Evolutionary conservation across 306 rosid genomes (phyloP).

Genomic region (Luffa acutangula): DNA sequence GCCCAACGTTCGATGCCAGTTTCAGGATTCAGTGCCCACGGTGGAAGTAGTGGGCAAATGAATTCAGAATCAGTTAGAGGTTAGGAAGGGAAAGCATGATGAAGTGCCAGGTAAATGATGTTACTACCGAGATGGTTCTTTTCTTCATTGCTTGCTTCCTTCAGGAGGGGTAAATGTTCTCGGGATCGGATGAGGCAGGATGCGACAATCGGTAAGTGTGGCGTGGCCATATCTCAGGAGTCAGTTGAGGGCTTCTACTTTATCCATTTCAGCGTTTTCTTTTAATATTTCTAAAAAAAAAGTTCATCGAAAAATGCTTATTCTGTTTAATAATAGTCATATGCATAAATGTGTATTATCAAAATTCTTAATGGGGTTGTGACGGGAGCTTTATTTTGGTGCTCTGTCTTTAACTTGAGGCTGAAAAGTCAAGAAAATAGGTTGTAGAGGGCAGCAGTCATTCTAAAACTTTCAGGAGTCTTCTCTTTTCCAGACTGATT

Average conservation of each 20-base stretch:
- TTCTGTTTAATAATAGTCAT: conserved; percentile 15
- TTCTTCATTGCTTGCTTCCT: background rate
- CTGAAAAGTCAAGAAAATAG: conserved; percentile 16
- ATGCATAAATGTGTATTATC: conserved; percentile 35
- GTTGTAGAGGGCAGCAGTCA: conserved; percentile 36
- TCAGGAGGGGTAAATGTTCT: background rate
- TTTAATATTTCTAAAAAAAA: conserved; percentile 15
- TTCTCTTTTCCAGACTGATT: conserved; percentile 1
- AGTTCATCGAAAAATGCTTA: conserved; percentile 11
- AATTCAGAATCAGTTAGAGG: conserved; percentile 71
- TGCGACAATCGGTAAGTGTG: background rate
- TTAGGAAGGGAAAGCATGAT: background rate
- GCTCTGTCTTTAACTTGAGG: conserved; percentile 33
- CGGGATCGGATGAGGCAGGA: background rate
- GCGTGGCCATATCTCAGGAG: background rate
- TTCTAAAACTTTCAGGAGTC: conserved; percentile 17
- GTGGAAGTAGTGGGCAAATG: conserved; percentile 36
- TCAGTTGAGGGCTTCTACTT: background rate
- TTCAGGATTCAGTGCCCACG: conserved; percentile 40
- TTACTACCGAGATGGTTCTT: background rate
- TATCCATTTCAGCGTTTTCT: conserved; percentile 6
- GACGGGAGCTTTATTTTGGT: conserved; percentile 36
- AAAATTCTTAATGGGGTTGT: conserved; percentile 17
- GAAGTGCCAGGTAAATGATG: background rate
- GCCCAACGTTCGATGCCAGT: conserved; percentile 79